Base-by-base conservation (phyloP, 768 basidiomycete species). In the Hysterangium stoloniferum region DNA sequence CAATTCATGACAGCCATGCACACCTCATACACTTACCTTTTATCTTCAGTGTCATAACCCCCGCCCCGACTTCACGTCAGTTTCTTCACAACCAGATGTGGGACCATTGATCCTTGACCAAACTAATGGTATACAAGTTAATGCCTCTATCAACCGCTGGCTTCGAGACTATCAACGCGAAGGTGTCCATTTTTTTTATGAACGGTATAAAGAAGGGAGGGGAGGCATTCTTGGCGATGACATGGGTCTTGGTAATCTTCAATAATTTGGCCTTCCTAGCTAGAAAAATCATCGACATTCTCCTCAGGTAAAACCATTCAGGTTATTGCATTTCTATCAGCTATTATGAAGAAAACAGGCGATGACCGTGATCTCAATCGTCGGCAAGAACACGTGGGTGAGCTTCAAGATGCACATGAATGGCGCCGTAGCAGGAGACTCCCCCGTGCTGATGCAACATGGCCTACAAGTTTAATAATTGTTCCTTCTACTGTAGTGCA, bases 171-270 rank as follows among this genome's bases (percentile, higher is more conserved):
- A 98, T 59, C 95, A 98, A 60, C 75, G 90, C 29, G 83, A 92
- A 9, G 95, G 95, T 6, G 78, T 86, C 11, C 64, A 71, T 35
- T 97, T 97, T 66, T 76, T 97, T 43, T 96, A 78, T 67, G 70
- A 75, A 12, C 74, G 82, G 40, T 96, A 85, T 61, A 65, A 71
- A 25, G 69, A 82, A 56, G 75, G 73, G 0, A 70, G 72, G 37
- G 95, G 95, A 0, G 94, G 85, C 0, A 62, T 97, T 9, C 73
- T 98, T 4, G 95, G 95, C 4, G 95, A 98, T 62, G 95, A 98
- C 60, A 98, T 98, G 95, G 95, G 91, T 56, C 70, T 84, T 54
- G 81, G 82, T 55, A 22, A 64, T 65, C 25, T 4, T 6, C 31
- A n/a, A 48, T 38, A 13, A 22, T 44, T n/a, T 29, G 20, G 49